Base-by-base conservation (phyloP, 2,329 filamentous ascomycete genomes). In the Penicillium sp. region DNA sequence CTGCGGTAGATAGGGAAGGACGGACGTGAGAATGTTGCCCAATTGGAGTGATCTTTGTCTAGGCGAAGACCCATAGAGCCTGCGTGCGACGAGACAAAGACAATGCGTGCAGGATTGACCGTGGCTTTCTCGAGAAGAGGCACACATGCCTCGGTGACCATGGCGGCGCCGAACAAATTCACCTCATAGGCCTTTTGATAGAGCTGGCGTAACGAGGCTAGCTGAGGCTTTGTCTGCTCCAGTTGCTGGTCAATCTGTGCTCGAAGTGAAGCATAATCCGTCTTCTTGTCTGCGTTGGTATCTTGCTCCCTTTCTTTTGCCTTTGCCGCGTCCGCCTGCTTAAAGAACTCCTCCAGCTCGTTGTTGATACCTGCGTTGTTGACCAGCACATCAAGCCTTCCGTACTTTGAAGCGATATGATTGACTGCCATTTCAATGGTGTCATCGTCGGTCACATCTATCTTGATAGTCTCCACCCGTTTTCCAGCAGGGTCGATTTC, bases 391-490 rank as follows among this genome's bases (percentile, higher is more conserved):
- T 70, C 66, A 5, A 70, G 58, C 6, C 57, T 59, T 24, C 65
- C 85, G 60, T 85, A 82, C 57, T 83, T 84, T 46, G 76, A 70
- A 8, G 80, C 80, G 18, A 82, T 77, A 51, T 80, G 78, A 62
- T 87, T 83, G 10, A 80, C 81, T 36, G 81, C 78, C 43, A 83
- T 76, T 65, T 87, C 79, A 53, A 79, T 65, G 10, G 66, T 81
- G 57, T 76, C 74, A 62, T 79, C 78, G 9, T 78, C 79, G 18
- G 80, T 76, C 26, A 81, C 81, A 13, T 81, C 80, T 19, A 82
- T 75, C 5, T 68, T 63, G 31, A 67, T 42, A 1, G 57, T 36
- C 18, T 60, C 52, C 10, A 63, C 54, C 0, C 42, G 50, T 40
- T 24, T 14, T 7, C 54, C 53, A 0, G 53, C 46, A 3, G 58